Percentiles rank a stretch among this genome's conserved stretches.
Evolutionary conservation across 2,329 filamentous ascomycete genomes (phyloP).

Genomic region (Nothophoma quercina): DNA sequence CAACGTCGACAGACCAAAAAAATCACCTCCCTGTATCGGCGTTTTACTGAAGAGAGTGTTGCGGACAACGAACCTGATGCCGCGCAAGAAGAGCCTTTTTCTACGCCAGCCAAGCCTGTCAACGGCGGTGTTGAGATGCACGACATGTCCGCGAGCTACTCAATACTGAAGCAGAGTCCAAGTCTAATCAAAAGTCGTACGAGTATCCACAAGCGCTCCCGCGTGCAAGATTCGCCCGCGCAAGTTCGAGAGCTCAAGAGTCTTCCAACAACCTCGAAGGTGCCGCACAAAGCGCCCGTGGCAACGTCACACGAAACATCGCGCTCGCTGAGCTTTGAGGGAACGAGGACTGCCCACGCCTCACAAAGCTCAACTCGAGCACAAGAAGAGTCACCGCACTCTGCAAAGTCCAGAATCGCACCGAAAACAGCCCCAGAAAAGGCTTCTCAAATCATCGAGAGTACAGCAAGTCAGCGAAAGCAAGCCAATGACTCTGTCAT

Average conservation of each 20-base stretch:
- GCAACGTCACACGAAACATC: neutral
- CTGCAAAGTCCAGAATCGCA: neutral
- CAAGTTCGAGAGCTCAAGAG: neutral
- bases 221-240: neutral
- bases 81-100: neutral
- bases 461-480: neutral
- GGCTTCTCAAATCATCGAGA: no score
- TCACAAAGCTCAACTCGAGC: neutral
- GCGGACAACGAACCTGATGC: neutral
- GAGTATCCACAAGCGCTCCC: neutral
- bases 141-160: conserved; percentile 4
- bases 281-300: neutral
- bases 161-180: conserved; percentile 6
- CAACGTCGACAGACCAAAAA: conserved; percentile 17
- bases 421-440: neutral
- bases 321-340: neutral
- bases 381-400: neutral
- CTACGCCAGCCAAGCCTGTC: neutral
- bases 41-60: conserved; percentile 31
- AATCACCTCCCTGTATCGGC: conserved; percentile 34
- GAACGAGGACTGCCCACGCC: neutral
- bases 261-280: neutral
- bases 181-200: conserved; percentile 4
- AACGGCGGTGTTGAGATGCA: conserved; percentile 6
- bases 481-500: conserved; percentile 6